Evolutionary conservation across 2,329 filamentous ascomycete genomes (phyloP).

Genomic region (Metarhizium rileyi): DNA sequence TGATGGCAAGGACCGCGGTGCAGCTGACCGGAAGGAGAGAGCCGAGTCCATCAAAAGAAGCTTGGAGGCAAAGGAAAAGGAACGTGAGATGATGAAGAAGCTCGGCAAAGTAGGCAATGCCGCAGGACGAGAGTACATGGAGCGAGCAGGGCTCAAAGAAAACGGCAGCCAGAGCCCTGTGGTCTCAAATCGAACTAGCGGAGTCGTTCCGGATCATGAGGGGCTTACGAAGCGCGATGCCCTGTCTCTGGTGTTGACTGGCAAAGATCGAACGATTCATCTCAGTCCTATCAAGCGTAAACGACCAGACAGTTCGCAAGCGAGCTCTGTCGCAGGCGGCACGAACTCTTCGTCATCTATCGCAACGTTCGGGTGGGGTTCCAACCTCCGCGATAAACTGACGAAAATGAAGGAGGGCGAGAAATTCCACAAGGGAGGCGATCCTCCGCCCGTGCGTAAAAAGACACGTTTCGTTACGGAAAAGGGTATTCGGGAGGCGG

Average conservation of each 20-base stretch:
- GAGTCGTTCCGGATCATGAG: slow-evolving; percentile 12
- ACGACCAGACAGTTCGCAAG: slow-evolving; percentile 39
- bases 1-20: slow-evolving; percentile 51
- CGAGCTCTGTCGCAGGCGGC: slow-evolving; percentile 17
- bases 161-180: neutral
- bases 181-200: neutral
- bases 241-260: slow-evolving; percentile 23
- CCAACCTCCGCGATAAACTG: slow-evolving; percentile 44
- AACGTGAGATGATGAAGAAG: slow-evolving; percentile 60
- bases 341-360: slow-evolving; percentile 11
- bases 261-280: slow-evolving; percentile 35
- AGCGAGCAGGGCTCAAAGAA: slow-evolving; percentile 19
- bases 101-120: slow-evolving; percentile 55
- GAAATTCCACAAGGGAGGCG: slow-evolving; percentile 27
- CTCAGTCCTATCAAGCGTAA: slow-evolving; percentile 55
- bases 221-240: slow-evolving; percentile 31
- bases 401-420: slow-evolving; percentile 53
- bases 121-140: slow-evolving; percentile 64
- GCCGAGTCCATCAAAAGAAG: slow-evolving; percentile 57
- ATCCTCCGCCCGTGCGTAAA: slow-evolving; percentile 45
- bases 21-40: slow-evolving; percentile 48
- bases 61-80: slow-evolving; percentile 58
- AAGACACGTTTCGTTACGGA: slow-evolving; percentile 74
- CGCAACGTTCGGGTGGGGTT: slow-evolving; percentile 45
- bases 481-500: slow-evolving; percentile 68